These are phyloP conservation scores for Globisporangium irregulare DNA, from an alignment of 352 stramenopile genomes.

Conservation along the genomic window DNA sequence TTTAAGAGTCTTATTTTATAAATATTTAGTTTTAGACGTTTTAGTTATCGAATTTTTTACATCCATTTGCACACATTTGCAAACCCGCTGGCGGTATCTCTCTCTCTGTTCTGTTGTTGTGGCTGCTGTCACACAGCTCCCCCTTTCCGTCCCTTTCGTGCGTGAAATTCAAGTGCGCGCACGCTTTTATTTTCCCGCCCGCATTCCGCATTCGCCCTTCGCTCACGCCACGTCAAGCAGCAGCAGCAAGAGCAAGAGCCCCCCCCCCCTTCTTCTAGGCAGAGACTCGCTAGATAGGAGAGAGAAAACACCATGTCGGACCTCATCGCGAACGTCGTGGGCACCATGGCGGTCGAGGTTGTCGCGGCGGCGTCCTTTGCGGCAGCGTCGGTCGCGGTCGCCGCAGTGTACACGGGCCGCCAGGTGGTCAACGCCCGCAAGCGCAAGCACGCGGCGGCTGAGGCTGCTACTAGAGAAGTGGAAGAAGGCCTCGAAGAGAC, in stretches of 20 bases:
- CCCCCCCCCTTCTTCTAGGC: neutral
- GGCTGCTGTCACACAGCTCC: neutral
- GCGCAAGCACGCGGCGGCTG: slow-evolving; percentile 19
- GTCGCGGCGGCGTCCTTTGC: slow-evolving; percentile 48
- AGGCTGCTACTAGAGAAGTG: neutral
- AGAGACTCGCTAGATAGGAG: neutral
- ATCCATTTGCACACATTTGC: neutral
- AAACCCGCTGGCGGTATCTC: neutral
- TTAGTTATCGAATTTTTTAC: neutral
- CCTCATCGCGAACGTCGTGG: slow-evolving; percentile 29
- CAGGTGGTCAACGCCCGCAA: slow-evolving; percentile 24
- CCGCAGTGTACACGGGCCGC: slow-evolving; percentile 21
- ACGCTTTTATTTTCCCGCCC: slow-evolving; percentile 4
- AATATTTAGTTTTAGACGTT: neutral
- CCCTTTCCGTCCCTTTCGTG: neutral
- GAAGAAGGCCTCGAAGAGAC: slow-evolving; percentile 4
- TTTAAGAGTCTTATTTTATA: neutral
- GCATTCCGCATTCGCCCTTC: slow-evolving; percentile 14
- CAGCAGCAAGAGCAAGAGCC: neutral
- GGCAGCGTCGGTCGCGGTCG: slow-evolving; percentile 34
- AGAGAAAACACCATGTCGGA: slow-evolving; percentile 11
- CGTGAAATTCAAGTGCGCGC: slow-evolving; percentile 13
- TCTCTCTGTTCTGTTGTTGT: neutral
- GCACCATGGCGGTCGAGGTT: slow-evolving; percentile 41
- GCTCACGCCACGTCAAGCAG: neutral